A percentile compares a stretch with the other conserved stretches of the same genome.
phyloP scores from a whole-genome alignment of 1,284 basidiomycete genomes.

The Cryptococcus sp. region DNA sequence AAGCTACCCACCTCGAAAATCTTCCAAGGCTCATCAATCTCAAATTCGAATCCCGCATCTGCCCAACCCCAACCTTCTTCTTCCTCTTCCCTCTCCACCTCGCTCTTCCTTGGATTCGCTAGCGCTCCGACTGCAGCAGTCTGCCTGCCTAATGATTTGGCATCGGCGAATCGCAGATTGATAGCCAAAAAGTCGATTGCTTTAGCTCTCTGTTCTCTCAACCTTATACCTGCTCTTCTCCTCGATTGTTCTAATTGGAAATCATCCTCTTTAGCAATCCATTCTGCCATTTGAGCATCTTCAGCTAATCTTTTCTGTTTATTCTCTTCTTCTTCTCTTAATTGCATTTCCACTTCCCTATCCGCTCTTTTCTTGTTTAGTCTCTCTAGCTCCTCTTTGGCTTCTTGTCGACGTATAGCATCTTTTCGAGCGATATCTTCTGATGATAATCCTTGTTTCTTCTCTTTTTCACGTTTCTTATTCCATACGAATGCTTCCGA shows the following conservation, averaged over 20 bases:
- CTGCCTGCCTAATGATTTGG: constrained; percentile 46
- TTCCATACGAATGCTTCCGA: constrained; percentile 96
- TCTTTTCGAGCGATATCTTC: constrained; percentile 79
- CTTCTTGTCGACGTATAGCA: constrained; percentile 75
- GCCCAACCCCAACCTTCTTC: constrained; percentile 65
- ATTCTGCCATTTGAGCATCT: constrained; percentile 94
- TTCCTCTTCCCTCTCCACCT: constrained; percentile 53
- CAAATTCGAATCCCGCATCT: constrained; percentile 88
- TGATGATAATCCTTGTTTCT: constrained; percentile 74
- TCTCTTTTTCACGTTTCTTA: constrained; percentile 96
- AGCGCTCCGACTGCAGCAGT: constrained; percentile 38
- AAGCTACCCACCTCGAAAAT: constrained; percentile 75
- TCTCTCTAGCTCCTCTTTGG: constrained; percentile 89
- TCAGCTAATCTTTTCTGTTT: constrained; percentile 84
- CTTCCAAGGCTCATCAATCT: constrained; percentile 95
- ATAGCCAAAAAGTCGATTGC: constrained; percentile 91
- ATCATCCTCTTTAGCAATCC: constrained; percentile 94
- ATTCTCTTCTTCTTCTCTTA: constrained; percentile 88
- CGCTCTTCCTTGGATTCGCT: constrained; percentile 25
- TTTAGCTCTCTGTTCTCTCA: constrained; percentile 92
- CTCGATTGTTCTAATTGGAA: constrained; percentile 95
- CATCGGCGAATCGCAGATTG: constrained; percentile 79
- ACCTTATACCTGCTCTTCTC: constrained; percentile 82
- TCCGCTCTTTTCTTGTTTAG: constrained; percentile 86
- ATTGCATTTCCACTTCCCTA: constrained; percentile 77